Base-by-base conservation (phyloP, 139 green algal species). In the Chlamydomonas sp. region DNA sequence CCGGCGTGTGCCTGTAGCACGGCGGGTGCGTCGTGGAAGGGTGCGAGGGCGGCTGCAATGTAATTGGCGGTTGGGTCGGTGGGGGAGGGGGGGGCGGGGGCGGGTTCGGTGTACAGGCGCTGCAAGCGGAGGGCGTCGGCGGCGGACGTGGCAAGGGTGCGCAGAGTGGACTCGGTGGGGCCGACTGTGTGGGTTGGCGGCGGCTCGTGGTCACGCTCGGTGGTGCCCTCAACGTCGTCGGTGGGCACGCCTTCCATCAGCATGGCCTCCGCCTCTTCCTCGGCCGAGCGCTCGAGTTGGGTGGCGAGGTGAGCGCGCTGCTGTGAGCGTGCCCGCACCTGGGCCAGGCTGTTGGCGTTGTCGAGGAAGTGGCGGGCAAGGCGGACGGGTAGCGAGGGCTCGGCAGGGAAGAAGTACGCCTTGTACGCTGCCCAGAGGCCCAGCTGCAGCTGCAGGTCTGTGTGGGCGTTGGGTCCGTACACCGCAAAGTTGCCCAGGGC, bases 401-500 rank as follows among this genome's bases (percentile, higher is more conserved):
- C 61, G 14, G 16, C 77, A 5, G 59, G 12, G 3, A 57, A 59
- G 60, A 81, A 81, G 60, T 81, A 81, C 4, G 16, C 60, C 61
- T 69, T 2, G 77, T 81, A 81, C 60, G 77, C 60, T 1, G 57
- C 77, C 77, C 77, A 81, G 7, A 81, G 17, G 17, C 60, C 77
- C 7, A 5, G 60, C 15, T 3, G 4, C 16, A 69, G 15, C 17
- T 81, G 16, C 15, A 81, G 14, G 12, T 49, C 31, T 49, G 60
- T 5, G 15, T 63, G 16, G 1, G 60, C 15, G 60, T 14, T 7
- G 60, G 31, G 31, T 49, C 60, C 68, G 15, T 81, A 81, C 15
- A 60, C 77, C 2, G 77, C 77, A 12, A 81, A 81, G 60, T 81
- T 81, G 60, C 77, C 77, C 77, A 81, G 77, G 57, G 77, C 77